Evolutionary conservation across 148 eudicot species (phyloP), one percentile per base, ranked within the genome.

Genomic region (Fallopia convolvulus): DNA sequence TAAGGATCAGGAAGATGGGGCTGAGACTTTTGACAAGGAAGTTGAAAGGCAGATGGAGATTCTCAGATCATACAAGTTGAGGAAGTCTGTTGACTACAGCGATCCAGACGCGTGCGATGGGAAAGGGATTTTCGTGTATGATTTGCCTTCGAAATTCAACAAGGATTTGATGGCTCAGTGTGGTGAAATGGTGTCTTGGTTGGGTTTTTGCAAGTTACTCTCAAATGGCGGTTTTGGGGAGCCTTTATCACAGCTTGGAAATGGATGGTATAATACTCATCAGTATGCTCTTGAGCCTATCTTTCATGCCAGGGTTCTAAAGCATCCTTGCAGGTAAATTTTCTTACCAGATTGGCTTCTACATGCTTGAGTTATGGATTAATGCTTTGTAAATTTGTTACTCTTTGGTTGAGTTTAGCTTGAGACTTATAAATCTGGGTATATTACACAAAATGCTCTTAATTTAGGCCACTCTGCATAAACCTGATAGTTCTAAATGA

Each of bases 131-230:
- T 93, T 83, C 78, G 93, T 93, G 7, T 91, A 93, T 76, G 96
- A 93, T 14, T 71, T 93, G 73, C 96, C 98, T 13, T 39, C 91
- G 44, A 91, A 85, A 87, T 93, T 91, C 79, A 93, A 93, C 86
- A 87, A 86, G 40, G 92, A 88, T 32, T 75, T 93, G 81, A 17
- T 86, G n/a, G 77, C 76, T 36, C 85, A 87, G 40, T 93, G 98
- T 39, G 52, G 48, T n/a, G 88, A 83, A 11, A 87, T 89, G 90
- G 72, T 74, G 21, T 75, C 83, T 3, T 89, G 93, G 92, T 15
- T 81, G 32, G 83, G 85, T 72, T 80, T 88, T 52, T 93, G 98
- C 66, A 82, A 81, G 15, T 86, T 74, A 77, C 80, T 93, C 26
- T 80, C 76, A 65, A 86, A 93, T 44, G 66, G 83, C 3, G 96